Conservation (phyloP, 257 asterid species). For the Ilex asprella region DNA sequence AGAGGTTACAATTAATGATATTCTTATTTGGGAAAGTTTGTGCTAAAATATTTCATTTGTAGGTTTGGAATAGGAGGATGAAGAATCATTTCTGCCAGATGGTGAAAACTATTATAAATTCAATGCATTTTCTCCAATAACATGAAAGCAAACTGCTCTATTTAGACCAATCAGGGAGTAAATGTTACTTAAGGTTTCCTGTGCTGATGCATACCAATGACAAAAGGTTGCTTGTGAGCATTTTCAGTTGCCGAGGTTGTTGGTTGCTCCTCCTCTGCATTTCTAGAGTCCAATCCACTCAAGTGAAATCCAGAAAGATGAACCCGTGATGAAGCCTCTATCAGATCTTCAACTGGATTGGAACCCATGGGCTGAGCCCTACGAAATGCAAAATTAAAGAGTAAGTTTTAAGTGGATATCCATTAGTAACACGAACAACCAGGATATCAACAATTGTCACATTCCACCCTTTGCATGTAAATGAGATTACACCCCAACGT, state of each 20-base stretch:
- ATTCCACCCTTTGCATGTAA: background rate
- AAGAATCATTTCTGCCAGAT: too few species aligned
- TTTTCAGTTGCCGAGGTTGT: conserved; percentile 47
- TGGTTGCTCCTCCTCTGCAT: conserved; percentile 39
- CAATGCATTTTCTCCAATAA: too few species aligned
- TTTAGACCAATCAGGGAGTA: too few species aligned
- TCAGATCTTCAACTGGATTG: conserved; percentile 74
- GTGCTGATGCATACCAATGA: conserved; percentile 54
- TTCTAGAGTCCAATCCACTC: conserved; percentile 26
- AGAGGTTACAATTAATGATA: too few species aligned
- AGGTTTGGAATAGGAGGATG: too few species aligned
- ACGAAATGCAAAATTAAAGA: background rate
- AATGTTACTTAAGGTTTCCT: background rate
- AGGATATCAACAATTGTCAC: background rate
- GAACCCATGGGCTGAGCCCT: conserved; percentile 57
- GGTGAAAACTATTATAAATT: too few species aligned
- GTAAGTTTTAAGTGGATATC: background rate
- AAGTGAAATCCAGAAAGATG: conserved; percentile 92
- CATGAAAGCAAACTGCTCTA: too few species aligned
- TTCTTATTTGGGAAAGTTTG: too few species aligned
- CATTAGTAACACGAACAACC: background rate
- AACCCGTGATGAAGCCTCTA: conserved; percentile 88
- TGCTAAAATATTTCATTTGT: too few species aligned
- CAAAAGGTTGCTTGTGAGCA: conserved; percentile 71
- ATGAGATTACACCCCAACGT: too few species aligned